Percentiles rank a stretch among this genome's conserved stretches.
Evolutionary conservation across 2,329 filamentous ascomycete genomes (phyloP).

Genomic region (Pezicula carpinea): DNA sequence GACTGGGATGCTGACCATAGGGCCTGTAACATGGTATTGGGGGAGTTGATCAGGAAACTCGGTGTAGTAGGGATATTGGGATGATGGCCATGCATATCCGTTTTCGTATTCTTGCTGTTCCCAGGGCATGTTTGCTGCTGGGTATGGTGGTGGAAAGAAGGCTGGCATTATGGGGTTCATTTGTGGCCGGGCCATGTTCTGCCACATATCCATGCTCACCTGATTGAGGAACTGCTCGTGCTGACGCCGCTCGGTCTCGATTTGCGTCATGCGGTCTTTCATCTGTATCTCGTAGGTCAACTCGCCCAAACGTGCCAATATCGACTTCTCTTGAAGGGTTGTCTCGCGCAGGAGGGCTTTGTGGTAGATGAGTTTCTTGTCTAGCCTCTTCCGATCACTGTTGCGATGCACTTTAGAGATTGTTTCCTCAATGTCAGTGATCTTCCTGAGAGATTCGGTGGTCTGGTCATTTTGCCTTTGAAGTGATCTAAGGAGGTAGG

Average conservation of each 20-base stretch:
- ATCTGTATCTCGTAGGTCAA: conserved; percentile 44
- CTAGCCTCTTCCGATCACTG: conserved; percentile 6
- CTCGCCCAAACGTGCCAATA: conserved; percentile 43
- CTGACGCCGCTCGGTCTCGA: conserved; percentile 19
- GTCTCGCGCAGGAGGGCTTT: conserved; percentile 39
- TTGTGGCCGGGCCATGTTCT: too few relatives aligned
- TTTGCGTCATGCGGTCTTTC: conserved; percentile 34
- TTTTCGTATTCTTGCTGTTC: too few relatives aligned
- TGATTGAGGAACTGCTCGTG: neutral
- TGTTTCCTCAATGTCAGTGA: conserved; percentile 33
- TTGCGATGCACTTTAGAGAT: conserved; percentile 9
- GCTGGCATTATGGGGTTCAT: too few relatives aligned
- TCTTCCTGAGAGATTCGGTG: conserved; percentile 33
- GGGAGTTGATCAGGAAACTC: too few relatives aligned
- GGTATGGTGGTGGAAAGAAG: too few relatives aligned
- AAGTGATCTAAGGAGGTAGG: conserved; percentile 40
- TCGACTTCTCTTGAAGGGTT: conserved; percentile 40
- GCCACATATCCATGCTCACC: too few relatives aligned
- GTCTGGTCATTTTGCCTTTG: conserved; percentile 36
- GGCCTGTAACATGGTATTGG: too few relatives aligned
- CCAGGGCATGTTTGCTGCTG: too few relatives aligned
- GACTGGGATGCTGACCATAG: too few relatives aligned
- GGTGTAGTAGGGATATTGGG: too few relatives aligned
- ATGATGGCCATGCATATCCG: too few relatives aligned
- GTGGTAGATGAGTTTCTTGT: conserved; percentile 38